Conservation (phyloP, 306 rosid species). For the Sphenostylis stenocarpa region DNA sequence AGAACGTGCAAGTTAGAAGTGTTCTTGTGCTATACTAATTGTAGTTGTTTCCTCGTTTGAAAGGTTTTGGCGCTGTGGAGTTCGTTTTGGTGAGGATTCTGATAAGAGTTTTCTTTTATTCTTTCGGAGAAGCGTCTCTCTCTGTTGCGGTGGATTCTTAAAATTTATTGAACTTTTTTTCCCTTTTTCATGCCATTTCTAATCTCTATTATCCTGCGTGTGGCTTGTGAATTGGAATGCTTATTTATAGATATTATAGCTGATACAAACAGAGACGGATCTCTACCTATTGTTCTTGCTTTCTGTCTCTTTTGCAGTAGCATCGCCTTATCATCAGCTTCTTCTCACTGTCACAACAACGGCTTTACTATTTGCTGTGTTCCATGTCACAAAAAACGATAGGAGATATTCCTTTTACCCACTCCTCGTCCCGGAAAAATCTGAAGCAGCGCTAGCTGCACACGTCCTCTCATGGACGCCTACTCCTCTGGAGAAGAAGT, state of each 20-base stretch:
- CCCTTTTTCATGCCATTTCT: background rate
- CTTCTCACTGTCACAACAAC: conserved; percentile 45
- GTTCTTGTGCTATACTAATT: conserved; percentile 45
- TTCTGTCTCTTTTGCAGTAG: conserved; percentile 80
- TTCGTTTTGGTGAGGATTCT: conserved; percentile 95
- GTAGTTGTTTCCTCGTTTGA: conserved; percentile 42
- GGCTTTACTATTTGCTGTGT: conserved; percentile 45
- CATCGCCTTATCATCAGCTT: conserved; percentile 38
- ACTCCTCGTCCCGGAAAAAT: conserved; percentile 67
- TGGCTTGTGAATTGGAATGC: conserved; percentile 42
- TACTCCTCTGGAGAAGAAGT: conserved; percentile 79
- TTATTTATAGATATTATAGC: conserved; percentile 29
- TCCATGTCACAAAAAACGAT: conserved; percentile 47
- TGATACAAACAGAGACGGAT: conserved; percentile 64
- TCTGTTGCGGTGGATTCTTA: conserved; percentile 62
- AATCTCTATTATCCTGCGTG: background rate
- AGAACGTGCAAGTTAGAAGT: conserved; percentile 7
- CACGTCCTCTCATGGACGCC: conserved; percentile 61
- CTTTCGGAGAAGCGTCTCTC: conserved; percentile 54
- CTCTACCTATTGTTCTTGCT: conserved; percentile 73
- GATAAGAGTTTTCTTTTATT: conserved; percentile 72
- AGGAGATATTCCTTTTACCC: conserved; percentile 53
- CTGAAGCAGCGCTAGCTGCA: conserved; percentile 79
- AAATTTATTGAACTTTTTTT: conserved; percentile 10
- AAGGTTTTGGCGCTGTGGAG: conserved; percentile 82